Percentiles rank a stretch among this genome's conserved stretches.
phyloP scores from a whole-genome alignment of 2,329 filamentous ascomycete species.

The Hypoxylon sp. region DNA sequence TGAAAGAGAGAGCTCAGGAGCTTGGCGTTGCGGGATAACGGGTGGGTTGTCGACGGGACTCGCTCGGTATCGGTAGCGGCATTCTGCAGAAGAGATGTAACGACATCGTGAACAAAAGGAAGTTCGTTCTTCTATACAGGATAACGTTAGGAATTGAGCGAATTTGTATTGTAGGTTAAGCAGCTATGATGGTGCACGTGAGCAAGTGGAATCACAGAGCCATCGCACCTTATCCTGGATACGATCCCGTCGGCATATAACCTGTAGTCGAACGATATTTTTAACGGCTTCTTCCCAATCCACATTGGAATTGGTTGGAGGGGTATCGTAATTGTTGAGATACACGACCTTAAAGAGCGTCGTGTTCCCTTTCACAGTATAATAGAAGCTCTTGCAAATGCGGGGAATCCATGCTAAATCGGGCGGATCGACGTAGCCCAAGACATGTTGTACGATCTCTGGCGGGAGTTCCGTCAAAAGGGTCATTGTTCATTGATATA shows the following conservation, averaged over 20 bases:
- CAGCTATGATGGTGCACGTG: conserved; percentile 7
- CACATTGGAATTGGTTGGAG: conserved; percentile 52
- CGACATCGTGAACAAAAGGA: conserved; percentile 63
- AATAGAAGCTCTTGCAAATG: conserved; percentile 67
- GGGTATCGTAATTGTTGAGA: conserved; percentile 66
- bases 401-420: conserved; percentile 69
- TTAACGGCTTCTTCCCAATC: conserved; percentile 63
- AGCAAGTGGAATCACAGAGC: conserved; percentile 10
- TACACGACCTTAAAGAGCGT: conserved; percentile 75
- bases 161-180: not conserved
- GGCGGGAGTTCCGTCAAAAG: conserved; percentile 65
- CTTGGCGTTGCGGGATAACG: conserved; percentile 63
- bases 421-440: conserved; percentile 67
- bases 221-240: conserved; percentile 59
- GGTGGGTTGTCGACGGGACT: conserved; percentile 56
- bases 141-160: conserved; percentile 18
- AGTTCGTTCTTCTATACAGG: conserved; percentile 59
- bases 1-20: conserved; percentile 63
- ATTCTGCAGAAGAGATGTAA: conserved; percentile 63
- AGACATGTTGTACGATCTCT: conserved; percentile 75
- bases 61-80: conserved; percentile 57
- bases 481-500: conserved; percentile 47
- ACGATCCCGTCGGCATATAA: conserved; percentile 57
- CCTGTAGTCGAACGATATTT: conserved; percentile 61
- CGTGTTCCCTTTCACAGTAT: conserved; percentile 70